Evolutionary conservation across 2,329 filamentous ascomycete genomes (phyloP).

Genomic region (Aspergillus carbonarius): DNA sequence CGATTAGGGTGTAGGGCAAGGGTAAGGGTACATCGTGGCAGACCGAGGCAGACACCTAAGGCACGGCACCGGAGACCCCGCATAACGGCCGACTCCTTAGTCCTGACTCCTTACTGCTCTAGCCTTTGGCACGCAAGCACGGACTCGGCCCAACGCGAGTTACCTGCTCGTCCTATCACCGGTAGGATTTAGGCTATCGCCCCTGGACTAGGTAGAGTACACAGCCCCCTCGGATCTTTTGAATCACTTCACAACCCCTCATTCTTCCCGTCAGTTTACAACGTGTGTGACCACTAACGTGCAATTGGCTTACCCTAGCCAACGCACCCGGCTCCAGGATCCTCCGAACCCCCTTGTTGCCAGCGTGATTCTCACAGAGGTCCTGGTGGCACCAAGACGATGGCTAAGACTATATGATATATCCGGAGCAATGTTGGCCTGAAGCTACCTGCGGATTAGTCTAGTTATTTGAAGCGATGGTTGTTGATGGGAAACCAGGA

Average conservation of each 20-base stretch:
- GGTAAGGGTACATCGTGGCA: slow-evolving; percentile 11
- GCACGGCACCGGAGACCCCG: slow-evolving; percentile 4
- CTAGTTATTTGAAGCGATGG: neutral
- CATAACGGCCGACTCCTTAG: neutral
- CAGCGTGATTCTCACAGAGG: neutral
- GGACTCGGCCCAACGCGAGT: neutral
- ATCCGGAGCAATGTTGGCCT: neutral
- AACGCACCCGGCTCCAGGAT: neutral
- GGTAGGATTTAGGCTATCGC: no score
- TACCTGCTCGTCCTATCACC: no score
- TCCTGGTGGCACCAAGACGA: neutral
- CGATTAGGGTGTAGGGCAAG: slow-evolving; percentile 22
- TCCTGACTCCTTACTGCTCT: neutral
- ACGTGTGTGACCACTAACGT: neutral
- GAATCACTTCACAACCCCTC: neutral
- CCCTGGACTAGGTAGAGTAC: neutral
- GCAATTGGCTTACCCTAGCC: neutral
- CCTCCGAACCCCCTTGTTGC: neutral
- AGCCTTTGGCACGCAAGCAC: neutral
- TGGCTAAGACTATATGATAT: neutral
- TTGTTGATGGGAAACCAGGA: neutral
- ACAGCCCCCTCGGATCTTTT: neutral
- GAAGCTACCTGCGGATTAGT: neutral
- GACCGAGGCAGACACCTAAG: slow-evolving; percentile 2
- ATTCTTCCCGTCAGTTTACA: neutral